These are phyloP conservation scores for Antrodiella citrinella DNA, from an alignment of 768 basidiomycete species.

Conservation along the genomic window DNA sequence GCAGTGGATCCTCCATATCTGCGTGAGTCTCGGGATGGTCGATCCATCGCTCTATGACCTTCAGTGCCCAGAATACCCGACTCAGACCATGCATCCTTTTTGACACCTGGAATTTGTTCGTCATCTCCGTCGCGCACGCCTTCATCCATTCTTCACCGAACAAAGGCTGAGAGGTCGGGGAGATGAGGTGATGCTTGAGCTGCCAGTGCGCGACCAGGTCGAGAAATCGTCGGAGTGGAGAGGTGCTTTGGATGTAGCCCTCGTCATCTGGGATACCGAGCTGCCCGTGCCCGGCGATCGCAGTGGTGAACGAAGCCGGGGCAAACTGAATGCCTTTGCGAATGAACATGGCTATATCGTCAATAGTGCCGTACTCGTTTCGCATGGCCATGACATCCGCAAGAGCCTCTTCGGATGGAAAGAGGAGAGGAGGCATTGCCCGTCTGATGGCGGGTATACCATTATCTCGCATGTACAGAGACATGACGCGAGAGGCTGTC, in stretches of 20 bases:
- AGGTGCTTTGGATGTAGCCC: slow-evolving; percentile 81
- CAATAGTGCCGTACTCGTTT: slow-evolving; percentile 35
- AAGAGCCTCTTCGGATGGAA: slow-evolving; percentile 25
- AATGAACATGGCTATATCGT: slow-evolving; percentile 26
- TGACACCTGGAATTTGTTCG: slow-evolving; percentile 26
- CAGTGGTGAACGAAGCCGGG: slow-evolving; percentile 36
- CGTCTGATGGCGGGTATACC: slow-evolving; percentile 62
- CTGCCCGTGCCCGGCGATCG: slow-evolving; percentile 55
- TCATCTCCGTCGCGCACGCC: slow-evolving; percentile 31
- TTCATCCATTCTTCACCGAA: slow-evolving; percentile 35
- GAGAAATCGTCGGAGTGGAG: slow-evolving; percentile 76
- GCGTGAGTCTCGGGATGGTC: slow-evolving; percentile 14
- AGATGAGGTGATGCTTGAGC: slow-evolving; percentile 61
- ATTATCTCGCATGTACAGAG: slow-evolving; percentile 55
- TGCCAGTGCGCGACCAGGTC: slow-evolving; percentile 92
- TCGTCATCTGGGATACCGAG: slow-evolving; percentile 65
- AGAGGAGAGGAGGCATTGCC: slow-evolving; percentile 23
- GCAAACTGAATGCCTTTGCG: slow-evolving; percentile 26
- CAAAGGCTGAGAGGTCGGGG: slow-evolving; percentile 29
- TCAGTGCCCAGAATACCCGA: slow-evolving; percentile 32
- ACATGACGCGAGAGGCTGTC: slow-evolving; percentile 66
- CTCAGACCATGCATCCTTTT: slow-evolving; percentile 25
- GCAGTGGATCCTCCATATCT: background rate
- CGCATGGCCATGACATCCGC: slow-evolving; percentile 43
- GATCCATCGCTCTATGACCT: slow-evolving; percentile 32